phyloP scores from a whole-genome alignment of 148 eudicot genomes.

The Chenopodium album region DNA sequence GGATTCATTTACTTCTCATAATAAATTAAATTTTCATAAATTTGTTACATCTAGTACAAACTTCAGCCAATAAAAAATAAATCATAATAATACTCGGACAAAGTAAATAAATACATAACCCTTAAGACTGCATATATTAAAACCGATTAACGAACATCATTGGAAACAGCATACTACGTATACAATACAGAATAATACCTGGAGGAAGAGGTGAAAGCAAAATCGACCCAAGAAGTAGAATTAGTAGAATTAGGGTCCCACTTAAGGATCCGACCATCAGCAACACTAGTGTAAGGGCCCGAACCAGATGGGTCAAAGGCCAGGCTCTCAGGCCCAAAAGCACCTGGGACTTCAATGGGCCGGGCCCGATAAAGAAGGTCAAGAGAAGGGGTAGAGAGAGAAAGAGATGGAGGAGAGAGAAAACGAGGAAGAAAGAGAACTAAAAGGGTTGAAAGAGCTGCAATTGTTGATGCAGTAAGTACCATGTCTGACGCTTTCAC shows the following conservation, averaged over 20 bases:
- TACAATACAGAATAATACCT: constrained; percentile 34
- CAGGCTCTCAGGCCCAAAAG: constrained; percentile 74
- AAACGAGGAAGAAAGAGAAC: constrained; percentile 28
- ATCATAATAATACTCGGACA: no score
- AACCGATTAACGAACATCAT: neutral
- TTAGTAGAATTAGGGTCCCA: constrained; percentile 34
- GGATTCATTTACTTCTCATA: neutral
- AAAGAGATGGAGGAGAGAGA: constrained; percentile 31
- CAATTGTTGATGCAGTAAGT: constrained; percentile 26
- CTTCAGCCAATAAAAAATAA: no score
- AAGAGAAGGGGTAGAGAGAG: constrained; percentile 11
- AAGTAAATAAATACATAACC: no score
- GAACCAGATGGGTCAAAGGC: constrained; percentile 67
- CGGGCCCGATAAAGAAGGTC: constrained; percentile 27
- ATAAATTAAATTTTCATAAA: neutral
- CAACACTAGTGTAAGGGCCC: constrained; percentile 77
- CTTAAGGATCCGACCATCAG: constrained; percentile 70
- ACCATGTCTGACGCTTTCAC: constrained; percentile 20
- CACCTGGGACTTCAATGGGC: constrained; percentile 34
- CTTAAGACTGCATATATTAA: no score
- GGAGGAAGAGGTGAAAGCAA: constrained; percentile 57
- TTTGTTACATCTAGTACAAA: neutral
- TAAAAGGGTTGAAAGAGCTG: constrained; percentile 19
- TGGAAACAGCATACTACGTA: no score
- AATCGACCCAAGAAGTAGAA: constrained; percentile 53